These are phyloP conservation scores for Botrytis hyacinthi DNA, from an alignment of 2,329 filamentous ascomycete genomes.

Conservation along the genomic window DNA sequence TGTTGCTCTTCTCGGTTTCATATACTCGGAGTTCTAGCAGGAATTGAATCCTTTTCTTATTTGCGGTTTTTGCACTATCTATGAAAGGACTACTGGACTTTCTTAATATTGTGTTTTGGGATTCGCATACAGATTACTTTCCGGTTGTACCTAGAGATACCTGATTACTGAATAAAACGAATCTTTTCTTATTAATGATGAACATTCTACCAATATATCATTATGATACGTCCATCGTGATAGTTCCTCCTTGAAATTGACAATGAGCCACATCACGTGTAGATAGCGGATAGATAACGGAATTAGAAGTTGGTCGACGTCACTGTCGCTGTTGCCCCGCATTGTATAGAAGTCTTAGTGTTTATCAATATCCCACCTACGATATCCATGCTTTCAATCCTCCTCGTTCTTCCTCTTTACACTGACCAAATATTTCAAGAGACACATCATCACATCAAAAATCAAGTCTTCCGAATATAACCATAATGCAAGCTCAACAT, in stretches of 20 bases:
- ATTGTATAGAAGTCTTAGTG: not conserved
- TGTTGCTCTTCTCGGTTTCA: not conserved
- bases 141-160: not conserved
- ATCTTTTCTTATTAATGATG: not conserved
- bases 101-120: constrained; percentile 1
- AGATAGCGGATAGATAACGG: constrained; percentile 4
- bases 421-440: not conserved
- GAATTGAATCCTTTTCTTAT: constrained; percentile 3
- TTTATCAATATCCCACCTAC: not conserved
- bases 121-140: constrained; percentile 5
- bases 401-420: not conserved
- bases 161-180: not conserved
- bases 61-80: not conserved
- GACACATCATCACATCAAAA: not conserved
- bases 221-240: not conserved
- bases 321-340: constrained; percentile 14
- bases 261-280: constrained; percentile 11
- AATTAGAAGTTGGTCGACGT: constrained; percentile 7
- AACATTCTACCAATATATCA: not conserved
- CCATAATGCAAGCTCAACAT: constrained; percentile 28
- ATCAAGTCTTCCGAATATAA: not conserved
- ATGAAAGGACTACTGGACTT: not conserved
- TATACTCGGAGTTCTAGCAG: constrained; percentile 15
- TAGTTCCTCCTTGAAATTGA: not conserved
- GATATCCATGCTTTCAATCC: too few species aligned